Base-by-base conservation (phyloP, 805 yeast genomes). In the Ascoidea asiatica region DNA sequence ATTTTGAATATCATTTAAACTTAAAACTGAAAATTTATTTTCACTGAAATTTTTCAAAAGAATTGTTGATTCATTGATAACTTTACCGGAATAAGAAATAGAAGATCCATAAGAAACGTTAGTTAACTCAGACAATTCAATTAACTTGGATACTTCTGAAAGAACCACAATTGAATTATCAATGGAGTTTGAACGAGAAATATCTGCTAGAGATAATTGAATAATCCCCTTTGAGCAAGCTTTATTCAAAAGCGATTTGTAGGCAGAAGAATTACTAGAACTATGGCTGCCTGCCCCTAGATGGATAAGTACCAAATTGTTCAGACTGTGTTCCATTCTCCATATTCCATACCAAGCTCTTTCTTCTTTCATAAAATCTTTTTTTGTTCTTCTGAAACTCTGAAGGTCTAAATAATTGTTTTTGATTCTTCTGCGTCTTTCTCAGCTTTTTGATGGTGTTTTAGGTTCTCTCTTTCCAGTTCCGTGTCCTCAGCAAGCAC, bases 221-320 rank as follows among this genome's bases (percentile, higher is more conserved):
- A 6, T 17, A 5, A 23, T 5, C 19, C 38, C 40, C 21, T 23
- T n/a, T 19, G 20, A 23, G 17, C 47, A 44, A 4, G 68, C 61
- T n/a, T 46, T 39, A 29, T 48, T 50, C 8, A 69, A 48, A 8
- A 69, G 54, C 6, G 44, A 45, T 46, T 51, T 61, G 49, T 63
- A 66, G n/a, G 47, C 43, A 2, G 36, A 22, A 5, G 45, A 48
- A 21, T 53, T 52, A 4, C 41, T 39, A 2, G 22, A 36, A 5
- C 61, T 54, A 50, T 73, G 77, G 33, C 53, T 59, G 1, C 79
- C 79, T 3, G 79, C 79, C 1, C 79, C 79, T 20, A 71, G 54
- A 53, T 74, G 79, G n/a, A 65, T 55, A 7, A 73, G 48, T 23
- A 54, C 41, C 33, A 40, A 40, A n/a, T 21, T 17, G 15, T n/a